These are phyloP conservation scores for Mycocentrospora acerina DNA, from an alignment of 2,329 filamentous ascomycete species.

Conservation along the genomic window DNA sequence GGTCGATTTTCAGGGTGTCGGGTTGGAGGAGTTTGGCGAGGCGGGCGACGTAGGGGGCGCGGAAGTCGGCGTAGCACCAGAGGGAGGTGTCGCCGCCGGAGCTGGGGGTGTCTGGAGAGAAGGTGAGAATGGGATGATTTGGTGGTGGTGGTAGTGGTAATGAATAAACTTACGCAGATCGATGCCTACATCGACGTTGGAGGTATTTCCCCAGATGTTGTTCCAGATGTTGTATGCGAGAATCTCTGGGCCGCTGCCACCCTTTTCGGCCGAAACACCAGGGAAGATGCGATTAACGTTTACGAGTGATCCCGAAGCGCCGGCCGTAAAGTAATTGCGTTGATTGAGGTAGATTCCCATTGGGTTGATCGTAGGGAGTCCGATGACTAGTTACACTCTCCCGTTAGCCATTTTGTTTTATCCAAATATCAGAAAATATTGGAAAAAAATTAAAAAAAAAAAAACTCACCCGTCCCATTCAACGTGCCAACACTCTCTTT, in stretches of 20 bases:
- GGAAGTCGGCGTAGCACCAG: conserved; percentile 45
- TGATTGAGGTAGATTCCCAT: conserved; percentile 45
- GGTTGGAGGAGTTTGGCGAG: conserved; percentile 43
- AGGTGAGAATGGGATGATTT: not conserved
- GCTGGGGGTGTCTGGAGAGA: conserved; percentile 33
- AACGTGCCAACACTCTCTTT: conserved; percentile 30
- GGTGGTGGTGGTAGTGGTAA: too few relatives aligned
- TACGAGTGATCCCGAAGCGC: conserved; percentile 28
- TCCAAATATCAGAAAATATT: too few relatives aligned
- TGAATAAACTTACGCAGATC: conserved; percentile 36
- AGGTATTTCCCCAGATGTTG: conserved; percentile 45
- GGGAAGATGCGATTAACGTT: conserved; percentile 43
- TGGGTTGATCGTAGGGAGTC: conserved; percentile 43
- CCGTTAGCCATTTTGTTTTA: too few relatives aligned
- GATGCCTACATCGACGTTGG: conserved; percentile 43
- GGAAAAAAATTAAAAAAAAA: not conserved
- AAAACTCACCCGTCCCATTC: conserved; percentile 38
- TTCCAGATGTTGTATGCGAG: conserved; percentile 40
- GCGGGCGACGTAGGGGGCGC: conserved; percentile 40
- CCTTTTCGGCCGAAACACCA: conserved; percentile 24
- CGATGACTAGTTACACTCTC: conserved; percentile 37
- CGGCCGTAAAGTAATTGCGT: conserved; percentile 41
- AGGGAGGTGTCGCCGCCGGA: conserved; percentile 41
- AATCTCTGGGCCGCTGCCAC: conserved; percentile 28
- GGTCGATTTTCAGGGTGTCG: conserved; percentile 44